A percentile compares a stretch with the other conserved stretches of the same genome.
These are phyloP conservation scores for Straminergon stramineum DNA, from an alignment of 225 moss, liverwort and hornwort genomes.

Conservation along the genomic window DNA sequence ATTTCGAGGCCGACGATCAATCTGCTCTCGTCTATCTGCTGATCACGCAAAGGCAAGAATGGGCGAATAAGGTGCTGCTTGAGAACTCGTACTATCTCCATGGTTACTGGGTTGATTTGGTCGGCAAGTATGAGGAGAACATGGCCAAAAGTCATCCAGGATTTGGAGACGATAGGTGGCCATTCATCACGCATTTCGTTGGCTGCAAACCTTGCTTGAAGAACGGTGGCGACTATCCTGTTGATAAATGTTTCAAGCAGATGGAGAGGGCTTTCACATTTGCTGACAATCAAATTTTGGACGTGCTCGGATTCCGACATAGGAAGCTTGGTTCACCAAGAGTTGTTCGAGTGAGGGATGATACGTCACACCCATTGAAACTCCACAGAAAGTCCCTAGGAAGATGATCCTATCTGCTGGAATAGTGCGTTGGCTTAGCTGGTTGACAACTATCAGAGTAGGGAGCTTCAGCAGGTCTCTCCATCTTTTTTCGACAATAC, in stretches of 20 bases:
- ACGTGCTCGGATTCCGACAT: conserved; percentile 37
- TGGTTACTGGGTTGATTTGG: conserved; percentile 42
- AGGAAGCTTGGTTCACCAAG: conserved; percentile 27
- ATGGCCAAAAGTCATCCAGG: conserved; percentile 37
- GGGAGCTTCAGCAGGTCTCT: background rate
- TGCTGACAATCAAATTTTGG: conserved; percentile 45
- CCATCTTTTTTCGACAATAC: background rate
- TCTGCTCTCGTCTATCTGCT: conserved; percentile 38
- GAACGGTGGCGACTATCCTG: conserved; percentile 32
- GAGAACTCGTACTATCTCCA: conserved; percentile 47
- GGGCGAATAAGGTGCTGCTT: conserved; percentile 35
- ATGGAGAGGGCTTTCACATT: conserved; percentile 49
- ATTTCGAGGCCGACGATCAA: conserved; percentile 51
- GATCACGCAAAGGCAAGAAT: conserved; percentile 25
- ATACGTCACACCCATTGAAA: conserved; percentile 11
- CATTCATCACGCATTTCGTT: conserved; percentile 50
- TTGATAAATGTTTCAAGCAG: conserved; percentile 34
- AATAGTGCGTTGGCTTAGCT: background rate
- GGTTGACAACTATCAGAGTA: background rate
- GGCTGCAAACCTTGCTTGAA: conserved; percentile 49
- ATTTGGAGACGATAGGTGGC: conserved; percentile 44
- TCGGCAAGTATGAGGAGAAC: conserved; percentile 36
- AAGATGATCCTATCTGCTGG: background rate
- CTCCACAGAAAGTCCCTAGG: background rate
- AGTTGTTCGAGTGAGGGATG: conserved; percentile 24